Conservation (phyloP, 192 early-diverging fungal species). For the Thamnidium elegans region DNA sequence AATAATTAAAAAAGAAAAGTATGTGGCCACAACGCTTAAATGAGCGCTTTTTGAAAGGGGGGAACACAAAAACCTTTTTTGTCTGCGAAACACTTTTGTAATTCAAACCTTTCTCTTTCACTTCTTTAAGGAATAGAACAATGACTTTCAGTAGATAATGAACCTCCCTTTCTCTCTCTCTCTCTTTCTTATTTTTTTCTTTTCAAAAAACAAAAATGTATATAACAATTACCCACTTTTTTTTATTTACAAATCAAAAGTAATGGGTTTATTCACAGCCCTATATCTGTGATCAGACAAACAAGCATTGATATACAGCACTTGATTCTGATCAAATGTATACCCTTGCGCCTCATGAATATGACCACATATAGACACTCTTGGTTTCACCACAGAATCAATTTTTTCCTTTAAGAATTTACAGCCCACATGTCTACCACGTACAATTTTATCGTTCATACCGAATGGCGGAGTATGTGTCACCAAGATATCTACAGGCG, state of each 20-base stretch:
- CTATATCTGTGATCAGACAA: slow-evolving; percentile 20
- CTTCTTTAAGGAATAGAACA: too few species aligned
- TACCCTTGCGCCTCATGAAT: slow-evolving; percentile 36
- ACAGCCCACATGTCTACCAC: slow-evolving; percentile 29
- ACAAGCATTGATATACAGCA: slow-evolving; percentile 30
- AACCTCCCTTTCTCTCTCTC: too few species aligned
- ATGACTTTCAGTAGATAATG: too few species aligned
- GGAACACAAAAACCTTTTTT: too few species aligned
- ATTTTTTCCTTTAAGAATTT: slow-evolving; percentile 17
- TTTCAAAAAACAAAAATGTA: not conserved
- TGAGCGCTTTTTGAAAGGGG: too few species aligned
- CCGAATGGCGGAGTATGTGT: slow-evolving; percentile 30
- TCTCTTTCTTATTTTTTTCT: too few species aligned
- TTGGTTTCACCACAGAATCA: slow-evolving; percentile 15
- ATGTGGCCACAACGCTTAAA: not conserved
- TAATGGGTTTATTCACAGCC: slow-evolving; percentile 22
- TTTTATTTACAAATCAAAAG: slow-evolving; percentile 24
- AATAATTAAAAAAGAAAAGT: not conserved
- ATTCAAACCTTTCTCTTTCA: too few species aligned
- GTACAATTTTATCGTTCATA: slow-evolving; percentile 12
- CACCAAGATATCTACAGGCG: slow-evolving; percentile 26
- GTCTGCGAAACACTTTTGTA: too few species aligned
- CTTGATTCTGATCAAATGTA: not conserved
- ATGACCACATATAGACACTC: slow-evolving; percentile 35
- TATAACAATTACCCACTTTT: too few species aligned